These are phyloP conservation scores for Podospora comata DNA, from an alignment of 495 filamentous ascomycete genomes.

Conservation along the genomic window DNA sequence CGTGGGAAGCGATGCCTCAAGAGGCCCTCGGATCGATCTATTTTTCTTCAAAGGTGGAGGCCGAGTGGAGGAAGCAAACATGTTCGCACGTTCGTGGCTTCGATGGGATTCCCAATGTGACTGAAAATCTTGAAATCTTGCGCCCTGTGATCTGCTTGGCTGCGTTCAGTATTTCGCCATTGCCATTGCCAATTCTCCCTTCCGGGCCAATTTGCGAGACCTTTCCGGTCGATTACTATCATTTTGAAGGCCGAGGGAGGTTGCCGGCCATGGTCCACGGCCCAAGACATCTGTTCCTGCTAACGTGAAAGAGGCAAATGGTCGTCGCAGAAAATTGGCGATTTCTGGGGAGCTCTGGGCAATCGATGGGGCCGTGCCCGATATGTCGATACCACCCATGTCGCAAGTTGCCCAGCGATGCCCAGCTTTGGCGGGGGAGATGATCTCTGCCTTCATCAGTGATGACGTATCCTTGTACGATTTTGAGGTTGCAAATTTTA, in stretches of 20 bases:
- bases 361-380: neutral
- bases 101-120: neutral
- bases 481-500: neutral
- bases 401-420: neutral
- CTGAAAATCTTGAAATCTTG: conserved; percentile 4
- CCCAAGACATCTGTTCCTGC: neutral
- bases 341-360: neutral
- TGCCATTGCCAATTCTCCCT: neutral
- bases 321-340: neutral
- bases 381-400: neutral
- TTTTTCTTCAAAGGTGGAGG: neutral
- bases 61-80: neutral
- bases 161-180: neutral
- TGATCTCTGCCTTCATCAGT: neutral
- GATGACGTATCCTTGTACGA: conserved; percentile 4
- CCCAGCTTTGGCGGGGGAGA: neutral
- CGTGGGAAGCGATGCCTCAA: neutral
- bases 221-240: neutral
- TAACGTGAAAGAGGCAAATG: conserved; percentile 3
- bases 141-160: conserved; percentile 1
- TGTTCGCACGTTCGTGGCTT: neutral
- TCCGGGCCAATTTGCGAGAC: neutral
- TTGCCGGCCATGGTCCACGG: neutral
- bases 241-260: neutral
- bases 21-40: neutral